A percentile compares a stretch with the other conserved stretches of the same genome.
Conservation (phyloP, 306 rosid species). For the Sphenostylis stenocarpa region DNA sequence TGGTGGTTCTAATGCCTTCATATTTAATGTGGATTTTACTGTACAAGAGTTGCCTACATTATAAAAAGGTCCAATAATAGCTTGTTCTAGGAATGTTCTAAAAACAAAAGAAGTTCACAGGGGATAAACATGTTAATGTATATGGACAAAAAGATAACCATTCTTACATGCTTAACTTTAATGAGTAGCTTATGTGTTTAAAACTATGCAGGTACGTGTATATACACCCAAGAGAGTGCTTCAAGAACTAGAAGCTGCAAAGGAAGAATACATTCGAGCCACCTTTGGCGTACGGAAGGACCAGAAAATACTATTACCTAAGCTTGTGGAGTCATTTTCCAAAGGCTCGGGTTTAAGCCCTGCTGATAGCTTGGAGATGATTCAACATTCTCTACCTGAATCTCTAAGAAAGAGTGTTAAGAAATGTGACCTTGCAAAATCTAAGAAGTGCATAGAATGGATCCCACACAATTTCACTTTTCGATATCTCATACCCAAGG, state of each 20-base stretch:
- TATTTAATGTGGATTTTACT: neutral
- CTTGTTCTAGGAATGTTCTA: neutral
- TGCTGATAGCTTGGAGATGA: slow-evolving; percentile 57
- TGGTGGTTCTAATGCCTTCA: neutral
- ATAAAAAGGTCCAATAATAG: neutral
- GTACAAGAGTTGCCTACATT: neutral
- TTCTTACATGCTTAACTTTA: neutral
- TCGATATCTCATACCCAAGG: slow-evolving; percentile 82
- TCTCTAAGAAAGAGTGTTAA: slow-evolving; percentile 58
- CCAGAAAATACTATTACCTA: slow-evolving; percentile 66
- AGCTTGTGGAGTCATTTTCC: slow-evolving; percentile 71
- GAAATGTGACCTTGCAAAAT: slow-evolving; percentile 49
- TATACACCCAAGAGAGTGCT: slow-evolving; percentile 65
- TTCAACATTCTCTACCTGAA: slow-evolving; percentile 62
- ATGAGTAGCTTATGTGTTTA: neutral
- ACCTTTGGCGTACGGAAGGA: slow-evolving; percentile 75
- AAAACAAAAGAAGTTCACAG: neutral
- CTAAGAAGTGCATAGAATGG: slow-evolving; percentile 65
- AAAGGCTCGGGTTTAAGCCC: slow-evolving; percentile 63
- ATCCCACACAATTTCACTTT: slow-evolving; percentile 76
- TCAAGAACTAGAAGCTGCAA: slow-evolving; percentile 75
- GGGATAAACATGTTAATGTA: neutral
- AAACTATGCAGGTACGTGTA: slow-evolving; percentile 62
- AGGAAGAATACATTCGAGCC: slow-evolving; percentile 76
- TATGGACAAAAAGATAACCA: neutral